A percentile compares a stretch with the other conserved stretches of the same genome.
These are phyloP conservation scores for Drechmeria coniospora DNA, from an alignment of 2,329 filamentous ascomycete genomes.

Conservation along the genomic window DNA sequence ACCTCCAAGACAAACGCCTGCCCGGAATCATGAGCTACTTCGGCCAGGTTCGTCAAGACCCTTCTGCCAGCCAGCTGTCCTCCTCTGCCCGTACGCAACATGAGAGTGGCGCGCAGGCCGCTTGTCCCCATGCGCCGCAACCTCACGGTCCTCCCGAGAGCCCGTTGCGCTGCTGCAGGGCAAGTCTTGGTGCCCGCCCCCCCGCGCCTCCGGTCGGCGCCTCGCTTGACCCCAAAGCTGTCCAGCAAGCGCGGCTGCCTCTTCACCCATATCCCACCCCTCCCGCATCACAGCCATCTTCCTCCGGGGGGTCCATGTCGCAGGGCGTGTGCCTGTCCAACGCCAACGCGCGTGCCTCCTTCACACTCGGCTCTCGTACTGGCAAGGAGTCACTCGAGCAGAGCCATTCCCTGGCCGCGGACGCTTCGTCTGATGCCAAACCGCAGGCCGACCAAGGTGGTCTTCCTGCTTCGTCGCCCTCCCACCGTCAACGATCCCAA, in stretches of 20 bases:
- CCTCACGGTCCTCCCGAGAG: conserved; percentile 12
- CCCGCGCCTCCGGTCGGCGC: conserved; percentile 6
- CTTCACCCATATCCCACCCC: conserved; percentile 38
- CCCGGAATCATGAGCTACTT: conserved; percentile 97
- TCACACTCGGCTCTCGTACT: conserved; percentile 7
- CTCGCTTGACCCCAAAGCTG: conserved; percentile 9
- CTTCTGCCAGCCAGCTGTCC: conserved; percentile 35
- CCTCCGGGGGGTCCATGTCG: conserved; percentile 17
- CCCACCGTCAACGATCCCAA: conserved; percentile 16
- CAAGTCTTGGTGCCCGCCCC: conserved; percentile 4
- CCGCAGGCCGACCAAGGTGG: background rate
- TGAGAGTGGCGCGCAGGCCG: conserved; percentile 16
- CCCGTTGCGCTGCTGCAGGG: conserved; percentile 11
- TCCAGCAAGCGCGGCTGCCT: conserved; percentile 10
- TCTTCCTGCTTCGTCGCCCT: conserved; percentile 2
- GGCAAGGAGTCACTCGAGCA: conserved; percentile 3
- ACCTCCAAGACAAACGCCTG: conserved; percentile 85
- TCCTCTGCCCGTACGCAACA: conserved; percentile 23
- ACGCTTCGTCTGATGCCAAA: conserved; percentile 1
- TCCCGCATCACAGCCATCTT: conserved; percentile 34
- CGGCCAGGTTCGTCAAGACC: conserved; percentile 93
- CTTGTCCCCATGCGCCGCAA: conserved; percentile 16
- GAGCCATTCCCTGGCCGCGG: conserved; percentile 1
- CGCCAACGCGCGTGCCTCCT: conserved; percentile 9
- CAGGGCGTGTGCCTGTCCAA: conserved; percentile 12